phyloP scores from a whole-genome alignment of 345 rosid genomes.

The Carallia pectinifolia region DNA sequence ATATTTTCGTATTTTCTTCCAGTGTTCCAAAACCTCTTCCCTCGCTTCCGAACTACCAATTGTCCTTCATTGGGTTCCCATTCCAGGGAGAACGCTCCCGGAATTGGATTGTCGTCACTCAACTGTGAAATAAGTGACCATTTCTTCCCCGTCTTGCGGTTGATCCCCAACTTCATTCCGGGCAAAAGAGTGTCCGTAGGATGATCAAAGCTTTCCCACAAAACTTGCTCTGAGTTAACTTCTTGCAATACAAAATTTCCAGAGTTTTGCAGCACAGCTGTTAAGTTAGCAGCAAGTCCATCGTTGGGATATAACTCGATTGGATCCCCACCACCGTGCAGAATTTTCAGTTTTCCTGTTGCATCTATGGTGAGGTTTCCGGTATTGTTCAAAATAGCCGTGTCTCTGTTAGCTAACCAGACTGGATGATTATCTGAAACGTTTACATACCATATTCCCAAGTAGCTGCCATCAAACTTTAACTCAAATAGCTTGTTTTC shows the following conservation, averaged over 20 bases:
- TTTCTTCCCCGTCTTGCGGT: neutral
- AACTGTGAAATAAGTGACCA: conserved; percentile 2
- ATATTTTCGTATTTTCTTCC: neutral
- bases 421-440: neutral
- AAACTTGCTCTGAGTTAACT: neutral
- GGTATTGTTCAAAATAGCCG: neutral
- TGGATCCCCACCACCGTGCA: neutral
- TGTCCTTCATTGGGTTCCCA: conserved; percentile 4
- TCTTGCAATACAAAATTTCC: conserved; percentile 13
- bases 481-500: neutral
- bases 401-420: conserved; percentile 6
- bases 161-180: conserved; percentile 16
- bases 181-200: conserved; percentile 13
- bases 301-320: neutral
- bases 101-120: neutral
- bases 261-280: conserved; percentile 2
- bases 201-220: conserved; percentile 20
- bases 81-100: conserved; percentile 13
- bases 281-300: neutral
- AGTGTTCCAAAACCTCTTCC: conserved; percentile 7
- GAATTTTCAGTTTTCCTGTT: neutral
- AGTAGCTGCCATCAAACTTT: neutral
- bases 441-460: neutral
- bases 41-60: neutral
- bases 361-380: neutral